Evolutionary conservation across 2,329 filamentous ascomycete species (phyloP).

Genomic region (Cyclaneusma minus): DNA sequence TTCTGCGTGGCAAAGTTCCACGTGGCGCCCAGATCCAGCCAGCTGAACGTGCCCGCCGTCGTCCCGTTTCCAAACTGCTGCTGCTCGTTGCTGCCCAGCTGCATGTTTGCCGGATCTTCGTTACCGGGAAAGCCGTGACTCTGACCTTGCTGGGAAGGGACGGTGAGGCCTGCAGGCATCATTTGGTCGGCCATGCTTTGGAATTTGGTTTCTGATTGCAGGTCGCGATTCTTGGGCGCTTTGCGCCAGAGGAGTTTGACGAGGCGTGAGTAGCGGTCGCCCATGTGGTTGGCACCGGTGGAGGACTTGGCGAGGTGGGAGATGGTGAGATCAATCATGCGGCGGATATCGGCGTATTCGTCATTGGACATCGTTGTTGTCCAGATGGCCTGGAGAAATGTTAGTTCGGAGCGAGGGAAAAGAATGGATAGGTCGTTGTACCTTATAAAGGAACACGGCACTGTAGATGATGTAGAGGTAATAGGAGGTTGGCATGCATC

Average conservation of each 20-base stretch:
- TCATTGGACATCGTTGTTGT: slow-evolving; percentile 41
- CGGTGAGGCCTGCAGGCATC: no score
- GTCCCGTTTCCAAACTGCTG: no score
- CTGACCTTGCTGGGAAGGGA: no score
- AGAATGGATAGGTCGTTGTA: slow-evolving; percentile 10
- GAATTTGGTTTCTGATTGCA: no score
- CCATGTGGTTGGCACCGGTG: slow-evolving; percentile 40
- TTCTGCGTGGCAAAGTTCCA: slow-evolving; percentile 18
- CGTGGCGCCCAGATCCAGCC: slow-evolving; percentile 16
- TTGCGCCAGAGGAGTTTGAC: slow-evolving; percentile 43
- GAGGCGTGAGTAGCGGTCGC: slow-evolving; percentile 43
- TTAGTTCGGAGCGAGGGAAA: slow-evolving; percentile 1
- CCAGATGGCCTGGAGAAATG: slow-evolving; percentile 28
- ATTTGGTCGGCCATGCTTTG: slow-evolving; percentile 20
- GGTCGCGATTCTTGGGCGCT: slow-evolving; percentile 4
- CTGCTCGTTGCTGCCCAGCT: no score
- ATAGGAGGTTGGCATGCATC: slow-evolving; percentile 26
- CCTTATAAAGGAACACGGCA: slow-evolving; percentile 50
- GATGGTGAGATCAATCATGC: slow-evolving; percentile 41
- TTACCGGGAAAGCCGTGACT: no score
- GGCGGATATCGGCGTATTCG: slow-evolving; percentile 37
- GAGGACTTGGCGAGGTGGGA: slow-evolving; percentile 42
- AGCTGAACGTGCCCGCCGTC: slow-evolving; percentile 13
- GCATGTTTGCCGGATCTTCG: no score
- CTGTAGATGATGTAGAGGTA: slow-evolving; percentile 34